phyloP scores from a whole-genome alignment of 352 stramenopile genomes.

The Peronospora farinosa region DNA sequence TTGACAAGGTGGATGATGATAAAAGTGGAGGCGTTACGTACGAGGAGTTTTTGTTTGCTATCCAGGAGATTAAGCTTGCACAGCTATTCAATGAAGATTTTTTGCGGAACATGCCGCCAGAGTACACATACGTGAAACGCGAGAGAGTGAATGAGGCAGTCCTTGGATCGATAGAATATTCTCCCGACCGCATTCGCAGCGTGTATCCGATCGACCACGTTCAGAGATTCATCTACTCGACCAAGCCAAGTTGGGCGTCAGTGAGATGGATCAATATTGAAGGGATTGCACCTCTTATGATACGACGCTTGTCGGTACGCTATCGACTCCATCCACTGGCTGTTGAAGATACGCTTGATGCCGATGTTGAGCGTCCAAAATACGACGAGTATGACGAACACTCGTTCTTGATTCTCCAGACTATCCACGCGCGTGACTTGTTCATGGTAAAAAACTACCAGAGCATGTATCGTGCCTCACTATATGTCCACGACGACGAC shows the following conservation, averaged over 20 bases:
- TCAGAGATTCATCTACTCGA: conserved; percentile 81
- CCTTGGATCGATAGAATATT: conserved; percentile 76
- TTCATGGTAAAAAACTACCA: conserved; percentile 58
- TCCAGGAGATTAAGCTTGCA: conserved; percentile 86
- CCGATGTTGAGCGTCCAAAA: conserved; percentile 73
- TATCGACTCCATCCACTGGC: conserved; percentile 81
- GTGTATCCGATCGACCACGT: conserved; percentile 67
- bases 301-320: conserved; percentile 74
- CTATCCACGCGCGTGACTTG: conserved; percentile 48
- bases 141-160: conserved; percentile 11
- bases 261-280: conserved; percentile 83
- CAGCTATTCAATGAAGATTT: conserved; percentile 74
- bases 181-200: conserved; percentile 62
- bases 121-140: conserved; percentile 24
- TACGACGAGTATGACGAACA: conserved; percentile 86
- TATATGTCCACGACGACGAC: conserved; percentile 50
- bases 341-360: conserved; percentile 75
- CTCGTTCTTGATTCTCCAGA: conserved; percentile 65
- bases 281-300: conserved; percentile 48
- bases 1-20: conserved; percentile 78
- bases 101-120: conserved; percentile 34
- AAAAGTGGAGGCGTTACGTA: conserved; percentile 76
- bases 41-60: conserved; percentile 76
- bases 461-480: conserved; percentile 59
- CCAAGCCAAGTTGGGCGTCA: conserved; percentile 59